Base-by-base conservation (phyloP, 2,329 filamentous ascomycete species). In the Neofusicoccum laricinum region DNA sequence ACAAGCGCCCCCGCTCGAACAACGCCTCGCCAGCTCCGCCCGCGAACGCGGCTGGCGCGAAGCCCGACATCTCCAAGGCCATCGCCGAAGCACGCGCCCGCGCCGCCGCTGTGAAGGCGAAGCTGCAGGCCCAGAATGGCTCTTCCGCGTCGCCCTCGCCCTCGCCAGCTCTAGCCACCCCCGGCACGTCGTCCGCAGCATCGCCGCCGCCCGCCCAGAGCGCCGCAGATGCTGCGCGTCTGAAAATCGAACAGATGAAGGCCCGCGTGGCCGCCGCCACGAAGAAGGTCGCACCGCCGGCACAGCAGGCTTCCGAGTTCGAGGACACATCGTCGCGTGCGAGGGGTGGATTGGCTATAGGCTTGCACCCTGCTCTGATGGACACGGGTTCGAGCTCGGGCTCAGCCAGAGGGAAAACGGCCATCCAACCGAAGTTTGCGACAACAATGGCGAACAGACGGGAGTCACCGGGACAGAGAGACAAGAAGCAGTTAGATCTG, bases 231-330 rank as follows among this genome's bases (percentile, higher is more conserved):
- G 73, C 72, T n/a, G 67, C 75, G 57, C 72, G 69, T 55, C 71
- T 68, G 4, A 92, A 77, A 83, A 86, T 94, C 68, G 92, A 91
- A 53, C 89, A 90, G 48, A 84, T 96, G 73, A 93, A 90, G 76
- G 91, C 91, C 25, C 43, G 55, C 7, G 62, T 64, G n/a, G 62
- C 50, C 4, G 53, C 53, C n/a, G 63, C 63, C 7, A 64, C 55
- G 14, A 81, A 79, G 71, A 77, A 78, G 45, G 71, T 77, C 46
- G 71, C 78, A 10, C 71, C 77, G n/a, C 69, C 66, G 32, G 73
- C 74, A 25, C 77, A 71, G 64, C 75, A 75, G 68, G 79, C 76
- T 43, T 80, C 78, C 59, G 76, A 78, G 30, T 77, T 78, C 62
- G 83, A 82, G 68, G 82, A 86, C 73, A 77, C 77, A 30, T 70